Evolutionary conservation across 176 grass and related monocot species (phyloP), one percentile per base, ranked within the genome.

Genomic region (Eremochloa ophiuroides): DNA sequence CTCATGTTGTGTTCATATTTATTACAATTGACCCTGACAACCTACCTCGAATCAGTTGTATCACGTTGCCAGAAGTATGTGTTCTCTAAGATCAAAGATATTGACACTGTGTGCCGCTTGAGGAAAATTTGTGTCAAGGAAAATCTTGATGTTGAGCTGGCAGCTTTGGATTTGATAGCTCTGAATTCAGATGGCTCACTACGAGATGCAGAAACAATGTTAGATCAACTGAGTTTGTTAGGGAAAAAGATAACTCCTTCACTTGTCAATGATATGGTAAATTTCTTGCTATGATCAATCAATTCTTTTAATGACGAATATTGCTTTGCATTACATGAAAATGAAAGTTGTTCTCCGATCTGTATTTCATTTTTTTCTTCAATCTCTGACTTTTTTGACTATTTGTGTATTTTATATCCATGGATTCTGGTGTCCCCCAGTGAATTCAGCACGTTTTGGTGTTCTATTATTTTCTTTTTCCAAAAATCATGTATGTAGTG

Each of bases 221-320:
- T 93, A 70, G 87, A 93, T 55, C 91, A 90, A 66, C 1, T 90
- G 74, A 87, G 78, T 73, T 87, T 93, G 74, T 62, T 93, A 53
- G 91, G 87, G 44, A 87, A 66, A 90, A 89, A 78, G 75, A 90
- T 93, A 74, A 90, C 85, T 51, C 80, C 85, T 76, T 76, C 83
- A 25, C 91, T 93, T 90, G 91, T 93, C 14, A 90, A 87, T 66
- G 91, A 93, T 85, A 69, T 93, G 47, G 91, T 90, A 44, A 79
- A 64, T 85, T 76, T 39, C 33, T 27, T 73, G 37, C 23, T 35
- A 53, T 25, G 46, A 62, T 55, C 16, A 82, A 38, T 59, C 1
- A 59, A 7, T 35, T 20, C 23, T 77, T 66, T 62, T 59, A 35
- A 44, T 39, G 38, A 39, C 11, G 17, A 71, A 53, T 63, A 55